A percentile compares a stretch with the other conserved stretches of the same genome.
Conservation (phyloP, 2,329 filamentous ascomycete genomes). For the Beauveria scarabaeidicola region DNA sequence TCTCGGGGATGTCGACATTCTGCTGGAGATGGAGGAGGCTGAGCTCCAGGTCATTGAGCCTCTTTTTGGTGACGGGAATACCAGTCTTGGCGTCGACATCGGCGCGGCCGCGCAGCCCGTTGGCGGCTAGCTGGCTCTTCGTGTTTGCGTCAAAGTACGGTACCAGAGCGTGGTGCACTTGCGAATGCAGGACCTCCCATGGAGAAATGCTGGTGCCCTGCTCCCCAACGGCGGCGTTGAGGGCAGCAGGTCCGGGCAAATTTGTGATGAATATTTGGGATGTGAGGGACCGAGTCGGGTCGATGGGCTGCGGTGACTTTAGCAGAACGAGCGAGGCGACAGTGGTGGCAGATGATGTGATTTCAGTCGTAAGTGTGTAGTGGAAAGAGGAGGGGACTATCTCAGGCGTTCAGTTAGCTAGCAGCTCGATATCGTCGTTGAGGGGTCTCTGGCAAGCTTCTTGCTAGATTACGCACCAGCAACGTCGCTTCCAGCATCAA, state of each 20-base stretch:
- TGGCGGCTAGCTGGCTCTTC: conserved; percentile 63
- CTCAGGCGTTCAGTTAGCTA: neutral
- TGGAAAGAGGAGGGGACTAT: conserved; percentile 49
- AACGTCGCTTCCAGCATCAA: conserved; percentile 40
- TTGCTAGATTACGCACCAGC: conserved; percentile 28
- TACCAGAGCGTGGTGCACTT: conserved; percentile 83
- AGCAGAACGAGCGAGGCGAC: conserved; percentile 80
- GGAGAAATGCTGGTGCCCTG: conserved; percentile 70
- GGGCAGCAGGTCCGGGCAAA: conserved; percentile 69
- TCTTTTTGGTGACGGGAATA: conserved; percentile 95
- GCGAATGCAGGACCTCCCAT: conserved; percentile 85
- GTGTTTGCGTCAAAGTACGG: conserved; percentile 98
- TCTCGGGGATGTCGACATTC: conserved; percentile 93
- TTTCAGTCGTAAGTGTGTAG: conserved; percentile 75
- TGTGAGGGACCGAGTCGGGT: conserved; percentile 71
- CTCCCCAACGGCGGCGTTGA: conserved; percentile 57
- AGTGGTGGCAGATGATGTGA: conserved; percentile 71
- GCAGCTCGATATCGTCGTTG: neutral
- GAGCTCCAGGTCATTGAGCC: conserved; percentile 86
- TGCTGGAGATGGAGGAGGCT: conserved; percentile 88
- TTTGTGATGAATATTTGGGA: conserved; percentile 91
- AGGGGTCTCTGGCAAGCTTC: neutral
- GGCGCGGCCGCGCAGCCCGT: conserved; percentile 60
- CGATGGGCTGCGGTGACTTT: conserved; percentile 82
- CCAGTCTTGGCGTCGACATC: conserved; percentile 90